Percentiles rank a stretch among this genome's conserved stretches.
Evolutionary conservation across 1,139 yeast genomes (phyloP).

Genomic region (Diutina rugosa): DNA sequence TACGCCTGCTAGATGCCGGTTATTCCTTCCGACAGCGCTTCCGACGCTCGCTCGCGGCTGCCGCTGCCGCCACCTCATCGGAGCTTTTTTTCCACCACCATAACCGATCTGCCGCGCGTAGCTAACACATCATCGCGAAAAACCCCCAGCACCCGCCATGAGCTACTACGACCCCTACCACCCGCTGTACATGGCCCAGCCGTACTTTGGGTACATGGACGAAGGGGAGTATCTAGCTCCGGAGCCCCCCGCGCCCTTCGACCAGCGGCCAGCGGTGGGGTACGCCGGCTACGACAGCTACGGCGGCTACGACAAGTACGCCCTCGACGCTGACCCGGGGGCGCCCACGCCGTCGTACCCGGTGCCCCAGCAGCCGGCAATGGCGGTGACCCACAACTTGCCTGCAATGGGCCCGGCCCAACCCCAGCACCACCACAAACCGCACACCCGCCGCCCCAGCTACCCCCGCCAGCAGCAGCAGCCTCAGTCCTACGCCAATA

Average conservation of each 20-base stretch:
- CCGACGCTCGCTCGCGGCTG: background rate
- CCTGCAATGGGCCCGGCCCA: background rate
- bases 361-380: slow-evolving; percentile 5
- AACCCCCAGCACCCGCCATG: slow-evolving; percentile 12
- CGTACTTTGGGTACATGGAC: slow-evolving; percentile 22
- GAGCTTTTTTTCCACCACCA: background rate
- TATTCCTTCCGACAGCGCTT: background rate
- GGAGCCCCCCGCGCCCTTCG: slow-evolving; percentile 3
- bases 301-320: slow-evolving; percentile 9
- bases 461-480: background rate
- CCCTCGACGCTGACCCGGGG: slow-evolving; percentile 6
- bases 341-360: slow-evolving; percentile 7
- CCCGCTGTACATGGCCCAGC: slow-evolving; percentile 25
- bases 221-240: slow-evolving; percentile 6
- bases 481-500: background rate
- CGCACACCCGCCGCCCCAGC: background rate
- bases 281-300: slow-evolving; percentile 5
- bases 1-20: background rate
- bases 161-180: slow-evolving; percentile 34
- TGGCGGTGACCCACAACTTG: background rate
- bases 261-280: slow-evolving; percentile 3
- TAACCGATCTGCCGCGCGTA: background rate
- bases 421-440: background rate
- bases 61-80: background rate
- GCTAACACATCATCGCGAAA: slow-evolving; percentile 1